Evolutionary conservation across 2,329 filamentous ascomycete genomes (phyloP), one percentile per base, ranked within the genome.

Genomic region (Sphaerulina musiva): DNA sequence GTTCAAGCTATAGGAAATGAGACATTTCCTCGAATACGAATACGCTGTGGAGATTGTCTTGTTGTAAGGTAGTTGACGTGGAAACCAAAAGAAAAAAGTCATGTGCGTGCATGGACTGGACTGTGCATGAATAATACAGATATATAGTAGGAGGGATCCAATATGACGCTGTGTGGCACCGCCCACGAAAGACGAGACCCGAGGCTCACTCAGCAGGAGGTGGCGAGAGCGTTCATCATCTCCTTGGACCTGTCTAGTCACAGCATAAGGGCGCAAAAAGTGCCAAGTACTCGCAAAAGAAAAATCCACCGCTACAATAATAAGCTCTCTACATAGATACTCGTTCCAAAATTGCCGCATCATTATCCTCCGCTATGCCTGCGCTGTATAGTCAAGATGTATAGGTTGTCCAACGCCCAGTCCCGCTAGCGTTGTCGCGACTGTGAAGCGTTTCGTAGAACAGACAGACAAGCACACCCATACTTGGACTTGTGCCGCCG

Each of bases 1-100:
- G 59, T 93, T 93, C 52, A 64, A 61, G 40, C 56, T 67, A n/a
- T 29, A 29, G 26, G 26, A 29, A 29, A 20, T 20, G 20, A 4
- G 26, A 4, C 26, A 29, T 29, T 29, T 29, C 26, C 26, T 29
- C 26, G 20, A 20, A 20, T 29, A 29, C 5, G 20, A 20, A 29
- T 29, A 29, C 26, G 26, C 26, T 4, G 26, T 29, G 26, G 6
- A 29, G 20, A 20, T 20, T 20, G 20, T 20, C 20, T 20, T 20
- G 20, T 20, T 20, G 20, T 4, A 17, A 17, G 14, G 14, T 17
- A 20, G 20, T 20, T 20, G 20, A 20, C 20, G 26, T 29, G 26
- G 26, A 29, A 29, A 6, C 26, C 6, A 29, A 29, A 29, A 26
- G 26, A 29, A 29, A 29, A 29, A 7, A 6, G 26, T 29, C 26